Base-by-base conservation (phyloP, 331 rosid species). In the Arachis monticola region DNA sequence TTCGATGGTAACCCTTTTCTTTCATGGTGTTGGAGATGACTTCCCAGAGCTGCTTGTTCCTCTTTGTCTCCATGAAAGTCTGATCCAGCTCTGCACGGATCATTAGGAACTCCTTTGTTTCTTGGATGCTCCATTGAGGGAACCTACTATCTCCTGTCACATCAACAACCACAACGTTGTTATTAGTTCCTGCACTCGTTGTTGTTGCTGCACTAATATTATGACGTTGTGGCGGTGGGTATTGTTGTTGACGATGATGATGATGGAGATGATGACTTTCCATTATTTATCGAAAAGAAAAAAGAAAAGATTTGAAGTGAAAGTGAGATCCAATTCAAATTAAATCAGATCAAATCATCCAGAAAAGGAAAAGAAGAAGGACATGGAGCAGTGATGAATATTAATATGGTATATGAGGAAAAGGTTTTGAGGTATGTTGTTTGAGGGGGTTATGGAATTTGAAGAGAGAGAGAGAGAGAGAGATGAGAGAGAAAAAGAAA, bases 41-140 rank as follows among this genome's bases (percentile, higher is more conserved):
- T 84, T 88, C 96, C 99, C 99, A 95, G 4, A 95, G 81, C 74
- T 82, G 90, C 65, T 95, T 95, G 85, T 95, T 95, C 61, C 99
- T 60, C 79, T 95, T 95, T 6, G 98, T 92, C 80, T 95, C 98
- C 98, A 95, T 92, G 88, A 95, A 95, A 83, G 81, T 83, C 65
- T 77, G 98, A 80, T 95, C 99, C 40, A 95, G 69, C 81, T 89
- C 93, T 1, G 97, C 89, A 44, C 99, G 78, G 57, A 95, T 92
- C 86, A 64, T 17, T 10, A 95, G 69, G 38, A 95, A 83, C 88
- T 95, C 98, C 75, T 88, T 95, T 9, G 99, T 92, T 55, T 95
- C 99, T 22, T 92, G 93, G 8, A 90, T 14, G 68, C 97, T 92
- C 99, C 99, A 95, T 84, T 95, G 99, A 14, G 98, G 97, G 10